Percentiles rank a stretch among this genome's conserved stretches.
Evolutionary conservation across 495 filamentous ascomycete species (phyloP).

Genomic region (Mytilinidion resinicola): DNA sequence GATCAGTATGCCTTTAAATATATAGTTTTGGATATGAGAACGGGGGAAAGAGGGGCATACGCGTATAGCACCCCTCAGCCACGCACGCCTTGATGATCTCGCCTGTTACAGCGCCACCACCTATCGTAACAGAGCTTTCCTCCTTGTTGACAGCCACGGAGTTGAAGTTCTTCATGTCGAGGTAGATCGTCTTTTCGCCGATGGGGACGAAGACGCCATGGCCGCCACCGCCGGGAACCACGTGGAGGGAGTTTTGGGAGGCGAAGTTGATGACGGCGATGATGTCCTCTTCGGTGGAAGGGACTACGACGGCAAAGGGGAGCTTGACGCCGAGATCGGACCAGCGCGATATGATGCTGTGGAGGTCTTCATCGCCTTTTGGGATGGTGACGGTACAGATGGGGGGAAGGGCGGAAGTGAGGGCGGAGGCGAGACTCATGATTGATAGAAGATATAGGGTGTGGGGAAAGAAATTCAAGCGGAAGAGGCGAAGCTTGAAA

Average conservation of each 20-base stretch:
- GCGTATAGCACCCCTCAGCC: constrained; percentile 10
- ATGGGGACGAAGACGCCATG: constrained; percentile 16
- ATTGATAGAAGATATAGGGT: no score
- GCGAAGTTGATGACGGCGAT: constrained; percentile 7
- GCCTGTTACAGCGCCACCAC: constrained; percentile 2
- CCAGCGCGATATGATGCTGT: constrained; percentile 10
- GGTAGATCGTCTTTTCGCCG: constrained; percentile 8
- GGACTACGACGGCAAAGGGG: constrained; percentile 6
- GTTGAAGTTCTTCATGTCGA: constrained; percentile 10
- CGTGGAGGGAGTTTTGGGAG: background rate
- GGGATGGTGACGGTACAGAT: constrained; percentile 7
- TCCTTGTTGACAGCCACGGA: constrained; percentile 6
- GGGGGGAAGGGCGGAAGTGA: background rate
- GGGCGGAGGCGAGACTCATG: no score
- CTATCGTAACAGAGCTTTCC: constrained; percentile 3
- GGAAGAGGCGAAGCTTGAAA: no score
- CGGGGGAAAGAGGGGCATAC: background rate
- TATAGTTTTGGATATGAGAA: background rate
- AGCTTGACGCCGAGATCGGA: constrained; percentile 2
- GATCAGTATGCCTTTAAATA: no score
- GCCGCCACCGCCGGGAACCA: constrained; percentile 10
- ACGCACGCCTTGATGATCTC: constrained; percentile 5
- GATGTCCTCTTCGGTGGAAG: constrained; percentile 9
- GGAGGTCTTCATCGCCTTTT: background rate
- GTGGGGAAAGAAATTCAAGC: no score